phyloP scores from a whole-genome alignment of 805 yeast species.

The Yarrowia sp. region DNA sequence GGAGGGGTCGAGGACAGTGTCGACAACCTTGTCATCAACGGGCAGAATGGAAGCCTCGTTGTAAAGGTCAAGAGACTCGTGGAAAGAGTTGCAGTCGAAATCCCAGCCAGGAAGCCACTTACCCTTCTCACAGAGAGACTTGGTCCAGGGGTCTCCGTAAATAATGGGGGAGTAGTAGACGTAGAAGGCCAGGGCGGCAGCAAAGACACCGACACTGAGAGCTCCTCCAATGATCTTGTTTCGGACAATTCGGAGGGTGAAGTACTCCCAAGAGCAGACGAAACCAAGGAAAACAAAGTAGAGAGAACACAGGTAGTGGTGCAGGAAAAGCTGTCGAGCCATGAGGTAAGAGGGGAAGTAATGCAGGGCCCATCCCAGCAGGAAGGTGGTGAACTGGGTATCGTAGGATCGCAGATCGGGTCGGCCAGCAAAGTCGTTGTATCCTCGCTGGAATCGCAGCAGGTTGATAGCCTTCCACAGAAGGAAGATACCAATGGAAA shows the following conservation, averaged over 20 bases:
- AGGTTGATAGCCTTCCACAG: slow-evolving; percentile 47
- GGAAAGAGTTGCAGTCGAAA: slow-evolving; percentile 74
- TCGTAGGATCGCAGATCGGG: slow-evolving; percentile 48
- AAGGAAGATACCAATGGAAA: slow-evolving; percentile 47
- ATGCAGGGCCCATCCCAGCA: slow-evolving; percentile 82
- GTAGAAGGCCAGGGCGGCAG: slow-evolving; percentile 62
- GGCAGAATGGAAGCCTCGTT: slow-evolving; percentile 41
- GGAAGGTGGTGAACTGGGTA: slow-evolving; percentile 53
- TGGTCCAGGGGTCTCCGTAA: slow-evolving; percentile 84
- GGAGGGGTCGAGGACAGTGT: slow-evolving; percentile 40
- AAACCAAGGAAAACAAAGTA: slow-evolving; percentile 84
- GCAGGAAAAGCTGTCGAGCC: slow-evolving; percentile 93
- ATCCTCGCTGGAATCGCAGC: slow-evolving; percentile 54
- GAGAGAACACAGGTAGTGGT: slow-evolving; percentile 91
- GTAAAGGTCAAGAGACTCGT: slow-evolving; percentile 47
- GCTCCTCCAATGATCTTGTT: slow-evolving; percentile 57
- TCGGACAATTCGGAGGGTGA: slow-evolving; percentile 46
- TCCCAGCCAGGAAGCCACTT: slow-evolving; percentile 79
- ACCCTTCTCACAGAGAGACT: slow-evolving; percentile 65
- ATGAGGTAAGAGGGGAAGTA: slow-evolving; percentile 71
- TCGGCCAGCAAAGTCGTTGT: slow-evolving; percentile 47
- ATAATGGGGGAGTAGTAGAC: slow-evolving; percentile 71
- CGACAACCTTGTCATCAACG: slow-evolving; percentile 34
- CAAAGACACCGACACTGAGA: slow-evolving; percentile 58
- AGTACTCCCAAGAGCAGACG: slow-evolving; percentile 60